Evolutionary conservation across 2,329 filamentous ascomycete species (phyloP).

Genomic region (Gnomoniopsis sp.): DNA sequence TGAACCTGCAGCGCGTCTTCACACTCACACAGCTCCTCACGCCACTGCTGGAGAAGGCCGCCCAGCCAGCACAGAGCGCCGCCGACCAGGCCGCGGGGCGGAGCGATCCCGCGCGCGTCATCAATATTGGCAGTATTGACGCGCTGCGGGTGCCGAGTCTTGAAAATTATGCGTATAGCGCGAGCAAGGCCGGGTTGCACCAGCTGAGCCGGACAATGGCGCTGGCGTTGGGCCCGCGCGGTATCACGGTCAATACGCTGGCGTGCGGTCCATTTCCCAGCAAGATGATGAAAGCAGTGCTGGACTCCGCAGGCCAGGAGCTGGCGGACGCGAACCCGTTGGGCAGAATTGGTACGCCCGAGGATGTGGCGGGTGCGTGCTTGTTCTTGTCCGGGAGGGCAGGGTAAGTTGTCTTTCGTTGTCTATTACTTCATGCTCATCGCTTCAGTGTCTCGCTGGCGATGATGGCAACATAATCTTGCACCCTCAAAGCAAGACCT

Average conservation of each 20-base stretch:
- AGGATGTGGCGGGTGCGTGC: slow-evolving; percentile 70
- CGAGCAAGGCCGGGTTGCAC: slow-evolving; percentile 62
- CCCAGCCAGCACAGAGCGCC: slow-evolving; percentile 23
- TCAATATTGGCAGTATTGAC: slow-evolving; percentile 65
- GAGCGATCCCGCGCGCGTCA: slow-evolving; percentile 52
- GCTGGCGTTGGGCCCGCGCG: slow-evolving; percentile 54
- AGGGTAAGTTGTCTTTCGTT: slow-evolving; percentile 39
- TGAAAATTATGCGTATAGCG: slow-evolving; percentile 58
- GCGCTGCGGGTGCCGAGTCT: slow-evolving; percentile 57
- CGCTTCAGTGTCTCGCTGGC: neutral
- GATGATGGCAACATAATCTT: no score
- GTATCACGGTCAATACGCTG: slow-evolving; percentile 64
- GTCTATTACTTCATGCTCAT: neutral
- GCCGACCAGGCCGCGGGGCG: slow-evolving; percentile 21
- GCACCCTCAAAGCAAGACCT: neutral
- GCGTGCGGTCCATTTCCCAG: slow-evolving; percentile 69
- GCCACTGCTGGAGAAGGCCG: slow-evolving; percentile 52
- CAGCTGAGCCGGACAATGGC: slow-evolving; percentile 60
- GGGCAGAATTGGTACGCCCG: slow-evolving; percentile 61
- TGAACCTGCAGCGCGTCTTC: slow-evolving; percentile 68
- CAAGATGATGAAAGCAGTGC: slow-evolving; percentile 64
- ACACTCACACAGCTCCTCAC: slow-evolving; percentile 61
- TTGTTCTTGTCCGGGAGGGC: slow-evolving; percentile 67
- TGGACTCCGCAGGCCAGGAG: slow-evolving; percentile 50
- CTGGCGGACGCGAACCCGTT: slow-evolving; percentile 61